Percentiles rank a stretch among this genome's conserved stretches.
Evolutionary conservation across 1,139 yeast species (phyloP).

Genomic region (Suhomyces choctaworum): DNA sequence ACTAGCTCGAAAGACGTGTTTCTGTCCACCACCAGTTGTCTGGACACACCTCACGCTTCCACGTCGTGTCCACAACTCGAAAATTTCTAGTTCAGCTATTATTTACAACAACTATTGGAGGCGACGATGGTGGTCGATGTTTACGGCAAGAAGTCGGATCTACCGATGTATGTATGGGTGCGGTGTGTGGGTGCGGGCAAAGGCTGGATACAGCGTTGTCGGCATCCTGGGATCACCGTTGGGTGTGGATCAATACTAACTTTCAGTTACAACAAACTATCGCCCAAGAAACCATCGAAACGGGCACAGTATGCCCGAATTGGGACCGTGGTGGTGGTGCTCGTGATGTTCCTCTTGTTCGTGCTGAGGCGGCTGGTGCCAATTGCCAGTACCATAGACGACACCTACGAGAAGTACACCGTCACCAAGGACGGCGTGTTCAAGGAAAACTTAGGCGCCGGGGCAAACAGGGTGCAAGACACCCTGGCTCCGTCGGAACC

Average conservation of each 20-base stretch:
- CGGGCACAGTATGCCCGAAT: slow-evolving; percentile 7
- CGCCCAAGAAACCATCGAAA: slow-evolving; percentile 16
- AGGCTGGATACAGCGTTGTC: too few relatives aligned
- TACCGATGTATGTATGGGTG: slow-evolving; percentile 48
- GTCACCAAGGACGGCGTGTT: slow-evolving; percentile 43
- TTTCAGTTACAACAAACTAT: slow-evolving; percentile 14
- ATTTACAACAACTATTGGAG: slow-evolving; percentile 6
- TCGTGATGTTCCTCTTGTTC: slow-evolving; percentile 9
- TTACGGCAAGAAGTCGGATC: slow-evolving; percentile 45
- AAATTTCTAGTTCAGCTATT: slow-evolving; percentile 4
- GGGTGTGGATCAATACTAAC: slow-evolving; percentile 7
- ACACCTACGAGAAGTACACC: slow-evolving; percentile 29
- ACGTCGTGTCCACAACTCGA: slow-evolving; percentile 9
- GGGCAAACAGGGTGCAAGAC: too few relatives aligned
- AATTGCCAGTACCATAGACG: slow-evolving; percentile 7
- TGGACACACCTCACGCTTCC: too few relatives aligned
- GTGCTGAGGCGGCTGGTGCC: slow-evolving; percentile 3
- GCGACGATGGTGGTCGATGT: slow-evolving; percentile 30
- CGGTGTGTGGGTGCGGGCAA: too few relatives aligned
- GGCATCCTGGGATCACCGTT: background rate
- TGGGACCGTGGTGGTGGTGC: slow-evolving; percentile 10
- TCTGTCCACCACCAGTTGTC: too few relatives aligned
- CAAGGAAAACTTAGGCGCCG: slow-evolving; percentile 12
- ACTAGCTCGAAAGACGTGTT: too few relatives aligned
- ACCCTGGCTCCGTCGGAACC: slow-evolving; percentile 2